phyloP scores from a whole-genome alignment of 805 yeast species.

The Kazachstania kunashirensis region DNA sequence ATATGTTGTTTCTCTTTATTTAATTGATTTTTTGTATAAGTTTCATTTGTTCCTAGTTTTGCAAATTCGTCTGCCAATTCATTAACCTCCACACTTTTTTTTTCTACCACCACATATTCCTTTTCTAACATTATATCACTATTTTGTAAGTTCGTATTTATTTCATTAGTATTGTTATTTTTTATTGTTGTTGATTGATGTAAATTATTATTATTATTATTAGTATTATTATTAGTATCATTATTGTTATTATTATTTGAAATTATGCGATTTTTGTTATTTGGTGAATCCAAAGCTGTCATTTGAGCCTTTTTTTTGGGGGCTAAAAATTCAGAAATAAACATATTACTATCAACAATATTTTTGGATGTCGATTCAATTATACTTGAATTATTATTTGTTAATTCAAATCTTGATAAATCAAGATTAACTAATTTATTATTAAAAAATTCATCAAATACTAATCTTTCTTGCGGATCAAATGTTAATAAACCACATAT shows the following conservation, averaged over 20 bases:
- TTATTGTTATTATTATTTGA: too few species aligned
- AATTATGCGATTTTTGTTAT: too few species aligned
- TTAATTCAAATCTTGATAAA: constrained; percentile 31
- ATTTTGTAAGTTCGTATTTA: not conserved
- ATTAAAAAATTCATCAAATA: constrained; percentile 78
- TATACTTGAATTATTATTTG: constrained; percentile 36
- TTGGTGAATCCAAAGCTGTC: too few species aligned
- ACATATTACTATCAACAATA: constrained; percentile 63
- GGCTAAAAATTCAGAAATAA: constrained; percentile 70
- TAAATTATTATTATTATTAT: too few species aligned
- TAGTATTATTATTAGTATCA: too few species aligned
- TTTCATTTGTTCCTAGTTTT: constrained; percentile 9
- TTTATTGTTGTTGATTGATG: too few species aligned
- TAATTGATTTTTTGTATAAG: not conserved
- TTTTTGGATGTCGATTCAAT: constrained; percentile 54
- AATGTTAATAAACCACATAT: constrained; percentile 70
- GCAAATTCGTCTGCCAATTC: constrained; percentile 91
- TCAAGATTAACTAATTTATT: constrained; percentile 56
- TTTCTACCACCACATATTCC: constrained; percentile 92
- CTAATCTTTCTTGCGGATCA: constrained; percentile 79
- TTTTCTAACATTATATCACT: constrained; percentile 51
- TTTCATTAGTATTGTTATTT: too few species aligned
- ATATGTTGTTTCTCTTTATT: constrained; percentile 1
- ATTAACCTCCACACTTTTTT: constrained; percentile 89
- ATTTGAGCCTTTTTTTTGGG: too few species aligned